Evolutionary conservation across 495 filamentous ascomycete genomes (phyloP), one percentile per base, ranked within the genome.

Genomic region (Penicillium herquei): DNA sequence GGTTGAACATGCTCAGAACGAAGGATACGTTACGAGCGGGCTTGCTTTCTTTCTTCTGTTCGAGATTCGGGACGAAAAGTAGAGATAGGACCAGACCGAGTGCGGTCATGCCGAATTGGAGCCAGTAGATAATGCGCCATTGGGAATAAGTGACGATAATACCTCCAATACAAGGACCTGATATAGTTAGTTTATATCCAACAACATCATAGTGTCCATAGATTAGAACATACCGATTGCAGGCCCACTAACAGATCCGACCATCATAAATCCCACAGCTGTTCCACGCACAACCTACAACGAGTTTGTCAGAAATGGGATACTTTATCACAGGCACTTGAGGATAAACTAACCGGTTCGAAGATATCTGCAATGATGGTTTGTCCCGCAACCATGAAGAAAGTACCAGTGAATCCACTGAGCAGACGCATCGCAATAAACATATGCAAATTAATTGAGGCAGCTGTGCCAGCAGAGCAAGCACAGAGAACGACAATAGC

Each of bases 121-220:
- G 68, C 81, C 82, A 84, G 71, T 81, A 84, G 56, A 84, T 83
- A 54, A 74, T 74, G 26, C 82, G 69, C 82, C 82, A 85, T 33
- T 68, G 64, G 12, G 71, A 58, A 54, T 77, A 85, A 14, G 80
- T 84, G 62, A 83, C 81, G 51, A 84, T 83, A 53, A 83, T 72
- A 30, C 75, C 74, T 26, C 74, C 75, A 43, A 78, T 67, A 48
- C 73, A 77, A 49, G 76, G 77, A 12, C 71, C 76, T 79, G 39
- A 17, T 7, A 30, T 43, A 4, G 33, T 60, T 32, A 61, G 40
- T 39, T 35, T 45, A 33, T 43, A 14, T 21, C 2, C 21, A 11
- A 33, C 26, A 14, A 33, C 1, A 7, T 9, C 1, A 7, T 9
- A 49, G 11, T 69, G 30, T 51, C 34, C 8, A 26, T 21, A 26